A percentile compares a stretch with the other conserved stretches of the same genome.
phyloP scores from a whole-genome alignment of 2,329 filamentous ascomycete genomes.

The Fusarium circinatum region DNA sequence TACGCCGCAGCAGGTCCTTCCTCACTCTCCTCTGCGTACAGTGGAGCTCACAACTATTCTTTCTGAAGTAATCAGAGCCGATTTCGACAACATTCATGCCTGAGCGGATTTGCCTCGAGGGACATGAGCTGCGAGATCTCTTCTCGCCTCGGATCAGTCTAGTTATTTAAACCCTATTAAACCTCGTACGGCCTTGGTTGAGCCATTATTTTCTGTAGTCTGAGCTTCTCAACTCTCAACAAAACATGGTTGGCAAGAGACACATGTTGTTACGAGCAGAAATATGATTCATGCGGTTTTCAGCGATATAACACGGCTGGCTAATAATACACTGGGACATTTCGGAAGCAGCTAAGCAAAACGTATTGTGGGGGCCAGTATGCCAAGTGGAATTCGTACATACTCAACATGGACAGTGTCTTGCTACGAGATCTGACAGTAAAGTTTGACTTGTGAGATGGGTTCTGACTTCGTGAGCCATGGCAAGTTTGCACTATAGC shows the following conservation, averaged over 20 bases:
- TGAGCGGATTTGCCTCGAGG: background rate
- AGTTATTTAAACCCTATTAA: background rate
- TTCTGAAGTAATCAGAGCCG: background rate
- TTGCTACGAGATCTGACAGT: conserved; percentile 8
- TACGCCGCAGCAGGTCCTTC: background rate
- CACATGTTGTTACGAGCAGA: background rate
- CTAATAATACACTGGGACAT: background rate
- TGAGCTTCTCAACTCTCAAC: background rate
- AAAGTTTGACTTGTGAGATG: background rate
- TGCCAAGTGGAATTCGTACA: conserved; percentile 5
- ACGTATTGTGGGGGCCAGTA: background rate
- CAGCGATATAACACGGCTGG: background rate
- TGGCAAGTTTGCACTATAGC: background rate
- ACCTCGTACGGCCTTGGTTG: background rate
- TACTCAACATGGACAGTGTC: background rate
- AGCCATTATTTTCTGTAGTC: background rate
- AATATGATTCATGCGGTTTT: background rate
- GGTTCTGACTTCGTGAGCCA: background rate
- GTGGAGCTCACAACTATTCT: conserved; percentile 1
- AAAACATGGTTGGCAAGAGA: background rate
- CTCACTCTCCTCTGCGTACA: background rate
- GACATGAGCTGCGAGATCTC: background rate
- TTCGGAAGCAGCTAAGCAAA: background rate
- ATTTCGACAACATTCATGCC: background rate
- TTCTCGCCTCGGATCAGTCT: background rate